These are phyloP conservation scores for Thelephora ganbajun DNA, from an alignment of 768 basidiomycete genomes.

Conservation along the genomic window DNA sequence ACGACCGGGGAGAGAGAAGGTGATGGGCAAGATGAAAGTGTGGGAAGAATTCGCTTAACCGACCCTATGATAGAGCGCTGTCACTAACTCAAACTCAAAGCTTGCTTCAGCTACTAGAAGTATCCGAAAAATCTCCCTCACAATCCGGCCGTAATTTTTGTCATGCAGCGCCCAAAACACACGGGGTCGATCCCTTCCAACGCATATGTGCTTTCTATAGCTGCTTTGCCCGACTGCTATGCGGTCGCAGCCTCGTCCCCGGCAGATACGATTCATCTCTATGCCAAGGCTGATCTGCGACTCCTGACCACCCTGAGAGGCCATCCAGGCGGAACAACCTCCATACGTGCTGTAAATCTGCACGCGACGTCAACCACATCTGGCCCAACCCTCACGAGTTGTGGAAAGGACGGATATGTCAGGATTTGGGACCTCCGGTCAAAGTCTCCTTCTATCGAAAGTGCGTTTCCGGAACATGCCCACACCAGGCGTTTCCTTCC, in stretches of 20 bases:
- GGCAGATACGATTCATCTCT: conserved; percentile 50
- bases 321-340: conserved; percentile 44
- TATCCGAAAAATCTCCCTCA: too few species aligned
- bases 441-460: conserved; percentile 34
- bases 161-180: too few species aligned
- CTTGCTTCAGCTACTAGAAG: too few species aligned
- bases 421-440: conserved; percentile 66
- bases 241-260: conserved; percentile 53
- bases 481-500: too few species aligned
- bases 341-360: conserved; percentile 26
- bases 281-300: conserved; percentile 44
- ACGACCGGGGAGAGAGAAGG: background rate
- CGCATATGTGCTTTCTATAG: conserved; percentile 50
- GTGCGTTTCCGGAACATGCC: conserved; percentile 26
- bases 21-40: background rate
- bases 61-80: too few species aligned
- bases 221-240: conserved; percentile 30
- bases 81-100: too few species aligned
- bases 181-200: conserved; percentile 19
- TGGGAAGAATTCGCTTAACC: too few species aligned
- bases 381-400: conserved; percentile 40
- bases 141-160: too few species aligned
- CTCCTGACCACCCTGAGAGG: conserved; percentile 34
- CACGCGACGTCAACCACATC: conserved; percentile 25
- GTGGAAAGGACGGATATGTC: conserved; percentile 59